Evolutionary conservation across 768 basidiomycete genomes (phyloP), one percentile per base, ranked within the genome.

Genomic region (Cytidiella melzeri): DNA sequence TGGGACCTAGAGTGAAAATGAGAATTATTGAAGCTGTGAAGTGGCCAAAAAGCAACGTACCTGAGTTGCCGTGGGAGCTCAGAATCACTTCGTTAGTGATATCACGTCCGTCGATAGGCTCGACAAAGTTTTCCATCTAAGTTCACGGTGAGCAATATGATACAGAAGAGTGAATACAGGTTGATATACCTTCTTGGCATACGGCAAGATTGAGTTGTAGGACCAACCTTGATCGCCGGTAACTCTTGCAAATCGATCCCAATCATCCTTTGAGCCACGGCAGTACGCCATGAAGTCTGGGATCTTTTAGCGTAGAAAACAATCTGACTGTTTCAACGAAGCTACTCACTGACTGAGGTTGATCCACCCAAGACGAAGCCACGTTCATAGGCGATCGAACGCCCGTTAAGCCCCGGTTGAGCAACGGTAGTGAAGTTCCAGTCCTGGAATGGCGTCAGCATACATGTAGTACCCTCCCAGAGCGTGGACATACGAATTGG

Each of bases 361-460:
- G 55, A 56, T 11, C 64, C 64, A 1, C 63, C 63, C n/a, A 64
- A 53, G 12, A 62, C 53, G 13, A 42, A 47, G 11, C 62, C 64
- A 2, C 64, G 52, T 11, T 60, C 44, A 36, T 61, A 65, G 2
- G 45, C 4, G 2, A 65, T 40, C 10, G 30, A 19, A 10, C 64
- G 59, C 12, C 46, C 46, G 28, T 55, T 45, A n/a, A 62, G 52
- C 3, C 50, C 54, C 0, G 52, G 3, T 43, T 65, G 64, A 2
- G 61, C 49, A 3, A 50, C 43, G 3, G 57, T 62, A 19, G 59
- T 61, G 45, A 57, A 65, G 50, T 65, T 64, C 64, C 64, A 65
- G 50, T n/a, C 41, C 51, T n/a, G n/a, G n/a, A n/a, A n/a, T n/a
- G n/a, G n/a, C n/a, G n/a, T n/a, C n/a, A n/a, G n/a, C n/a, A n/a